Percentiles rank a stretch among this genome's conserved stretches.
These are phyloP conservation scores for Saraca asoca DNA, from an alignment of 331 rosid species.

Conservation along the genomic window DNA sequence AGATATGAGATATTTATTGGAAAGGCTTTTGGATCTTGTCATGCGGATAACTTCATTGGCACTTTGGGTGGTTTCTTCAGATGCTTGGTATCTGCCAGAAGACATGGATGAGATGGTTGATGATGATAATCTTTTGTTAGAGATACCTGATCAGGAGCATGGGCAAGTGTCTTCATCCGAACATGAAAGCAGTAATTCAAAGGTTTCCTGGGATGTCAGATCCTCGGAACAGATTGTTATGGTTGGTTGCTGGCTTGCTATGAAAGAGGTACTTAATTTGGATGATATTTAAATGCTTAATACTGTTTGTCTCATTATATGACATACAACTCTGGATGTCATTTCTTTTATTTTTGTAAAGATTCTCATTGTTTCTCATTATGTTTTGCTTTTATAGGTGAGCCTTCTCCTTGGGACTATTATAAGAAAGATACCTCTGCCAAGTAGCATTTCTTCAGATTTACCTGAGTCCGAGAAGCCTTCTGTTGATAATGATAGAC, in stretches of 20 bases:
- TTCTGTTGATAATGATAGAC: conserved; percentile 40
- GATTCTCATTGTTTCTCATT: conserved; percentile 19
- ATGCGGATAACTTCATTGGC: conserved; percentile 92
- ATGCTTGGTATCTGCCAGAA: conserved; percentile 93
- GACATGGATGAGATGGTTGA: conserved; percentile 83
- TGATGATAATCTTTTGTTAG: conserved; percentile 63
- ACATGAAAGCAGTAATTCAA: conserved; percentile 49
- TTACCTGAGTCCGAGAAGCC: conserved; percentile 39
- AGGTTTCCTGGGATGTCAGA: conserved; percentile 48
- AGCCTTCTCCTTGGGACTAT: conserved; percentile 97
- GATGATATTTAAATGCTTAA: not conserved
- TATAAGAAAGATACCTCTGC: conserved; percentile 85
- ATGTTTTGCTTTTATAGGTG: conserved; percentile 58
- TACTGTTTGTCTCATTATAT: not conserved
- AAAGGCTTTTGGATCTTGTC: conserved; percentile 72
- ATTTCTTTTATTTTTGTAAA: not conserved
- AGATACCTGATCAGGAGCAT: conserved; percentile 53
- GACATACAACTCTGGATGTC: not conserved
- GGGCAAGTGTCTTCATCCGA: conserved; percentile 44
- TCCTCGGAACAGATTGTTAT: conserved; percentile 84
- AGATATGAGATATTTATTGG: conserved; percentile 67
- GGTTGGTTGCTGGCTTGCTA: conserved; percentile 99
- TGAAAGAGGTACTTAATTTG: conserved; percentile 84
- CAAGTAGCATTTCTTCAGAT: conserved; percentile 51
- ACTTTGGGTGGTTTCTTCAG: conserved; percentile 94